Evolutionary conservation across 2,329 filamentous ascomycete species (phyloP), one percentile per base, ranked within the genome.

Genomic region (Nemania bipapillata): DNA sequence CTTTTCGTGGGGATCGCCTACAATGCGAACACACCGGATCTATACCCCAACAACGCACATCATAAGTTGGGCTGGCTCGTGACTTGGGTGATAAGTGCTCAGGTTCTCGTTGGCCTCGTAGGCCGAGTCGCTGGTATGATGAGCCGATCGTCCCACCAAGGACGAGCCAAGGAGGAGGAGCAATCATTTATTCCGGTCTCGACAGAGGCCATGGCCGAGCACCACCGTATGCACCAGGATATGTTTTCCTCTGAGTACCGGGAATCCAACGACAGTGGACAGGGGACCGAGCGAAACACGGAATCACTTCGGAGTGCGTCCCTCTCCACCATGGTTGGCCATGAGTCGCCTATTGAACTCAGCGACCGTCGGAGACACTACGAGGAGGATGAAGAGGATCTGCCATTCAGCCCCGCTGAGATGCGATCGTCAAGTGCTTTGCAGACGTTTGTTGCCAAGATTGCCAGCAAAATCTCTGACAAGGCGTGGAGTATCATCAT

Each of bases 31-130:
- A 97, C 93, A 0, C 93, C 94, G 0, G 92, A 97, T 77, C 83
- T 97, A 24, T 97, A 97, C 78, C 89, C 90, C 35, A 90, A 92
- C 77, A 97, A 97, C 77, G 88, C 91, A n/a, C 94, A 97, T 79
- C 90, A 94, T 82, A 94, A 92, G 79, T 86, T 95, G 50, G 94
- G 94, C 63, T 98, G 95, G 95, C 84, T 92, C 49, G 86, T 91
- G 32, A 95, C 91, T 2, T 91, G 88, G 84, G 83, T 94, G 3
- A 85, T 92, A 11, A 85, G 85, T 60, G 89, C 86, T 0, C 95
- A 97, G 81, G 85, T 91, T 17, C 75, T 91, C 45, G 83, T 97
- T 77, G 87, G 89, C 56, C 78, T 93, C 63, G 81, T 93, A 54
- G 89, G 89, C 60, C 82, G 85, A 49, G 87, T 91, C 69, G 84